Evolutionary conservation across 1,284 basidiomycete species (phyloP).

Genomic region (Stygiomarasmius scandens): DNA sequence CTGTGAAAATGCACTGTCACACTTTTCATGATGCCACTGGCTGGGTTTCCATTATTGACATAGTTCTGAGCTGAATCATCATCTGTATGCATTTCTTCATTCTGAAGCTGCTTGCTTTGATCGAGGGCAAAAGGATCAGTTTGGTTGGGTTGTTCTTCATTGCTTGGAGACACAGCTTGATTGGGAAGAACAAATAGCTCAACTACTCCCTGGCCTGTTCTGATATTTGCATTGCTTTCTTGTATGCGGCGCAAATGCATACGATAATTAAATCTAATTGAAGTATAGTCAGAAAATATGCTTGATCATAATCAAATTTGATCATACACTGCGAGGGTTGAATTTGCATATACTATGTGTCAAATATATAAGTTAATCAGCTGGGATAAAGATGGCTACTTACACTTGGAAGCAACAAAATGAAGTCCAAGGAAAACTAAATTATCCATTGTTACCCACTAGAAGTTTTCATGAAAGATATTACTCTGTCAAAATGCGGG

Average conservation of each 20-base stretch:
- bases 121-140: no score
- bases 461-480: no score
- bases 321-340: neutral
- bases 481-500: no score
- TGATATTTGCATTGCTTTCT: neutral
- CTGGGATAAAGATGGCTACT: neutral
- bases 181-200: neutral
- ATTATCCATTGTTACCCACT: neutral
- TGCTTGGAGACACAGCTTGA: neutral
- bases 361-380: neutral
- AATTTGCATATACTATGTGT: neutral
- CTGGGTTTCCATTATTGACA: no score
- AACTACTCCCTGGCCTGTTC: neutral
- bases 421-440: neutral
- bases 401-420: neutral
- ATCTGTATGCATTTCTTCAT: no score
- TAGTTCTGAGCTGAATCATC: no score
- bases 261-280: neutral
- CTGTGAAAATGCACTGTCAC: neutral
- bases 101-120: no score
- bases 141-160: no score
- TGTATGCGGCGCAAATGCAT: neutral
- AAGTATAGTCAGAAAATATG: no score
- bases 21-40: neutral
- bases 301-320: neutral